These are phyloP conservation scores for Panellus pusillus DNA, from an alignment of 768 basidiomycete species.

Conservation along the genomic window DNA sequence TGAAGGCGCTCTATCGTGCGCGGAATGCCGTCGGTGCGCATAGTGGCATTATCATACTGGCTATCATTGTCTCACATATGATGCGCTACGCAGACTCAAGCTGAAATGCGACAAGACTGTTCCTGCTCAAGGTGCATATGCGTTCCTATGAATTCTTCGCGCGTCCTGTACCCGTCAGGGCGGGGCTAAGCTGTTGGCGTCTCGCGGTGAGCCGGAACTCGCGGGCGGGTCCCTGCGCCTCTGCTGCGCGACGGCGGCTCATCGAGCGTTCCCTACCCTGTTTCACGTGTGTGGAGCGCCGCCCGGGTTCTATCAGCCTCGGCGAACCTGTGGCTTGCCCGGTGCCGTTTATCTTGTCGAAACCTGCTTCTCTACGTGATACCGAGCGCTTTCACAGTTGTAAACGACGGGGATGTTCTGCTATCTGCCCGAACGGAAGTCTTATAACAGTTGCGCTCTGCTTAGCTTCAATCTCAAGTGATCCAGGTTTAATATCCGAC, in stretches of 20 bases:
- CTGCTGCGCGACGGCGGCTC: too few relatives aligned
- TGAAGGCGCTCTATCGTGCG: slow-evolving; percentile 56
- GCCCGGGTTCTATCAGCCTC: not conserved
- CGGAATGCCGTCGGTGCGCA: slow-evolving; percentile 60
- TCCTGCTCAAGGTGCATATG: slow-evolving; percentile 46
- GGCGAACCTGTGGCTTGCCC: too few relatives aligned
- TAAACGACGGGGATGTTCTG: slow-evolving; percentile 72
- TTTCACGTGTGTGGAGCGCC: too few relatives aligned
- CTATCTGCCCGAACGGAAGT: slow-evolving; percentile 78
- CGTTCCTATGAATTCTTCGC: not conserved
- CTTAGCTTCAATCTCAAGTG: not conserved
- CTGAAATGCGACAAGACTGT: slow-evolving; percentile 76
- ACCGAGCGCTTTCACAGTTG: slow-evolving; percentile 37
- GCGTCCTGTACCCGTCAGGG: too few relatives aligned
- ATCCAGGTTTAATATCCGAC: not conserved
- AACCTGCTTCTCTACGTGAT: not conserved
- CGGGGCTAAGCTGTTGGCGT: too few relatives aligned
- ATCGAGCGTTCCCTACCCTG: too few relatives aligned
- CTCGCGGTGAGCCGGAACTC: slow-evolving; percentile 5
- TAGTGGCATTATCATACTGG: not conserved
- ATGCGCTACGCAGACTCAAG: slow-evolving; percentile 56
- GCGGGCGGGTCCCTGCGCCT: not conserved
- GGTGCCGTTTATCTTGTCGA: not conserved
- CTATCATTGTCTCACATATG: not conserved
- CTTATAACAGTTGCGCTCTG: slow-evolving; percentile 52